These are phyloP conservation scores for Hypoxylon sp. DNA, from an alignment of 2,329 filamentous ascomycete species.

Conservation along the genomic window DNA sequence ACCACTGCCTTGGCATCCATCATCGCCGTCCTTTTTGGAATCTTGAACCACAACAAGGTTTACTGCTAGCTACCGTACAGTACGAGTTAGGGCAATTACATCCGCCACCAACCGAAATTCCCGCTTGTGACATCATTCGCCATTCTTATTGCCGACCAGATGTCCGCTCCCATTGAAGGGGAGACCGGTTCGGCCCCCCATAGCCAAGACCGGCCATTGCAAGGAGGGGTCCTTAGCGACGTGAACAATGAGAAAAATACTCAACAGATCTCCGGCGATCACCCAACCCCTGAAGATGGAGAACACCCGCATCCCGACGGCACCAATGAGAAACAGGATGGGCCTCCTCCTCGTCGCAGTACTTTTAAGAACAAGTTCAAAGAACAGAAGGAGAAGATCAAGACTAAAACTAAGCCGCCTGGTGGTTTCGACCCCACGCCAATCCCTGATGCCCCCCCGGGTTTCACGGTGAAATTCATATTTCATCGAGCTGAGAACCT, in stretches of 20 bases:
- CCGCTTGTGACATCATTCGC: constrained; percentile 27
- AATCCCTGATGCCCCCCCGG: constrained; percentile 79
- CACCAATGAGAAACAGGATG: constrained; percentile 36
- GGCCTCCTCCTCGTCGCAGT: constrained; percentile 28
- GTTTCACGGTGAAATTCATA: constrained; percentile 88
- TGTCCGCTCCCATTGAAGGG: constrained; percentile 25
- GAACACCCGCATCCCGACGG: constrained; percentile 26
- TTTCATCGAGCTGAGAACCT: constrained; percentile 87
- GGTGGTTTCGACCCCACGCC: constrained; percentile 88
- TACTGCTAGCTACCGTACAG: constrained; percentile 14
- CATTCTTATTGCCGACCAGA: neutral
- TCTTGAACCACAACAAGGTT: constrained; percentile 27
- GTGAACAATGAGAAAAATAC: constrained; percentile 57
- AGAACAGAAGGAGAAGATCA: constrained; percentile 58
- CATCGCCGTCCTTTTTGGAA: constrained; percentile 24
- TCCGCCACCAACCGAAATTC: constrained; percentile 9
- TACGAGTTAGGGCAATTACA: constrained; percentile 15
- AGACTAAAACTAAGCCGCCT: constrained; percentile 67
- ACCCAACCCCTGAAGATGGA: constrained; percentile 32
- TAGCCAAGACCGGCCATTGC: constrained; percentile 32
- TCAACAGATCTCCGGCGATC: constrained; percentile 40
- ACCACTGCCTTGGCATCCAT: constrained; percentile 37
- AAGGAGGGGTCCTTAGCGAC: constrained; percentile 23
- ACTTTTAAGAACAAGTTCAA: constrained; percentile 56
- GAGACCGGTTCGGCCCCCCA: constrained; percentile 16